Evolutionary conservation across 2,329 filamentous ascomycete species (phyloP).

Genomic region (Didymella keratinophila): DNA sequence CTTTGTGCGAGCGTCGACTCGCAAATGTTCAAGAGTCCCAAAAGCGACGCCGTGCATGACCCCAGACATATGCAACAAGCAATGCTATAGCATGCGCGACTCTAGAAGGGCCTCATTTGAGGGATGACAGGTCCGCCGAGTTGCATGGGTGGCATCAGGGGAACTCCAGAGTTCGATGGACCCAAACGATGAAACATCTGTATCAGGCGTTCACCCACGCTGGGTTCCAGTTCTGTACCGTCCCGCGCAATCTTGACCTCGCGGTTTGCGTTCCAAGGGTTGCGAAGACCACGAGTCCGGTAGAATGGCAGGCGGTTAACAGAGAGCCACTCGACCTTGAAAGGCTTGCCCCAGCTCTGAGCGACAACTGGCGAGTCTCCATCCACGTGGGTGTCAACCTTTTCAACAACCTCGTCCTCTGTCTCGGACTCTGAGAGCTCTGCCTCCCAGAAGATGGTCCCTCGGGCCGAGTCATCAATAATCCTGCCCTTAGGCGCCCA

Average conservation of each 20-base stretch:
- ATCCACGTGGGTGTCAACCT: slow-evolving; percentile 44
- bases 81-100: not conserved
- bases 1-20: not conserved
- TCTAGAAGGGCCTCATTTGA: slow-evolving; percentile 43
- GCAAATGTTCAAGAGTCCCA: not conserved
- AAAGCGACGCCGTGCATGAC: slow-evolving; percentile 1
- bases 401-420: slow-evolving; percentile 56
- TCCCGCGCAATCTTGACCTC: slow-evolving; percentile 97
- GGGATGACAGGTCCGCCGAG: slow-evolving; percentile 36
- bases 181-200: slow-evolving; percentile 71
- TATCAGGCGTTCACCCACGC: slow-evolving; percentile 77
- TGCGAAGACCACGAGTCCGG: slow-evolving; percentile 83
- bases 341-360: slow-evolving; percentile 88
- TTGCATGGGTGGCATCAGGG: slow-evolving; percentile 32
- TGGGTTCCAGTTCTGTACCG: slow-evolving; percentile 89
- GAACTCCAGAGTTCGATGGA: slow-evolving; percentile 35
- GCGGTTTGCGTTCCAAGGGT: slow-evolving; percentile 93
- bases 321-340: slow-evolving; percentile 89
- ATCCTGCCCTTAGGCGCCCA: slow-evolving; percentile 83
- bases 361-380: slow-evolving; percentile 49
- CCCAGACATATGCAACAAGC: slow-evolving; percentile 2
- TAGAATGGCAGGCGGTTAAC: slow-evolving; percentile 87
- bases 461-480: slow-evolving; percentile 90
- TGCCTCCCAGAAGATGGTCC: slow-evolving; percentile 96
- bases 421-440: slow-evolving; percentile 66